Evolutionary conservation across 2,329 filamentous ascomycete genomes (phyloP), one percentile per base, ranked within the genome.

Genomic region (Orbilia blumenaviensis): DNA sequence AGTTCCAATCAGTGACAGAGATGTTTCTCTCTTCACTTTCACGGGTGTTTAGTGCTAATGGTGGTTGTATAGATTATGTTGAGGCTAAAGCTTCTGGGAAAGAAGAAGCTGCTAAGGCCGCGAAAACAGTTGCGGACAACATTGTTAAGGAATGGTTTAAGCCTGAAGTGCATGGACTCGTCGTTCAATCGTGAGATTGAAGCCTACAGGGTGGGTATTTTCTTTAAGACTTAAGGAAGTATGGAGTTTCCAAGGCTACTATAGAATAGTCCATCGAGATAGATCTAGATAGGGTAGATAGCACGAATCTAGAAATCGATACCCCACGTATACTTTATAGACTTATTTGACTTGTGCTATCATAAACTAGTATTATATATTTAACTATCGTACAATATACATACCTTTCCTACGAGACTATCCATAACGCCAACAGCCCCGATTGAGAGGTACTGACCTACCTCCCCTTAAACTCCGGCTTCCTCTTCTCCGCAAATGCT

Each of bases 401-500:
- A 63, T 48, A 7, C 38, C n/a, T n/a, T n/a, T 36, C 67, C 27
- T 44, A 16, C 29, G 62, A 3, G n/a, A n/a, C n/a, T n/a, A n/a
- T n/a, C n/a, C n/a, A n/a, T n/a, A n/a, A n/a, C n/a, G n/a, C n/a
- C n/a, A n/a, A n/a, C n/a, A n/a, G n/a, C n/a, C n/a, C n/a, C n/a
- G n/a, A n/a, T n/a, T n/a, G n/a, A n/a, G n/a, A n/a, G n/a, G n/a
- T n/a, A n/a, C n/a, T n/a, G n/a, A 36, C 21, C 60, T 64, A 69
- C 44, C 84, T 82, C 10, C 89, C 89, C 79, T 85, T 89, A 81
- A 91, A 92, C n/a, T 85, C 85, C 14, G 90, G 89, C 83, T 87
- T 89, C 80, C 90, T 87, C 86, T 92, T 92, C 85, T 92, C 90
- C 63, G 85, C 86, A 84, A 99, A 99, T 0, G 95, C 95, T 82